Base-by-base conservation (phyloP, 2,329 filamentous ascomycete genomes). In the Paraphaeosphaeria minitans region DNA sequence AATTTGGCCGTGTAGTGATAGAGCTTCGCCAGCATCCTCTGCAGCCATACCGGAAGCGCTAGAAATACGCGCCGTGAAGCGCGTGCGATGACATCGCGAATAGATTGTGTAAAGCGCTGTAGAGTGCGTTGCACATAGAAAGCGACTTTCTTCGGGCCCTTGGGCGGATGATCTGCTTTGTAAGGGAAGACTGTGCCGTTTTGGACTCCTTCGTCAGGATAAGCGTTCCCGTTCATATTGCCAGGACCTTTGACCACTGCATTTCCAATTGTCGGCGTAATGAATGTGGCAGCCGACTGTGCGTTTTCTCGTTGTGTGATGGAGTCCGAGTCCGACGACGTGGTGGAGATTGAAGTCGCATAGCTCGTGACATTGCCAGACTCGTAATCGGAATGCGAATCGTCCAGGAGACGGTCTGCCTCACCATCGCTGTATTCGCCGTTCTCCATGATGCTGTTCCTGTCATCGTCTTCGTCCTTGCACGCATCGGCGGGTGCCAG, bases 401-500 rank as follows among this genome's bases (percentile, higher is more conserved):
- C 72, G 56, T 72, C 53, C 83, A 80, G 46, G 71, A 78, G 55
- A 39, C 65, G 68, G 50, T 74, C 72, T 35, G 69, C 68, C 61
- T 77, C 74, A 46, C 85, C 83, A 12, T 81, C 78, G 10, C 81
- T 80, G 49, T 87, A 88, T 59, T 86, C 81, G 16, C 89, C 78
- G 50, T 75, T 77, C 59, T 82, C 81, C 49, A 80, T 71, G 19
- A 70, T 66, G 7, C 74, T 68, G 48, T 77, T 74, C 45, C 70
- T 72, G 29, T 78, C 78, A 10, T 68, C 73, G 41, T 85, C 82
- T 58, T 90, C 88, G 54, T 90, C 87, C 13, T 84, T 81, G 69
- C 91, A 92, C 62, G 85, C 85, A 50, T 89, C 87, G 65, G 92
- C 90, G 19, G 94, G 92, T 19, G 93, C 93, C n/a, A 99, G 82